These are phyloP conservation scores for Coccinonectria pachysandricola DNA, from an alignment of 2,329 filamentous ascomycete genomes.

Conservation along the genomic window DNA sequence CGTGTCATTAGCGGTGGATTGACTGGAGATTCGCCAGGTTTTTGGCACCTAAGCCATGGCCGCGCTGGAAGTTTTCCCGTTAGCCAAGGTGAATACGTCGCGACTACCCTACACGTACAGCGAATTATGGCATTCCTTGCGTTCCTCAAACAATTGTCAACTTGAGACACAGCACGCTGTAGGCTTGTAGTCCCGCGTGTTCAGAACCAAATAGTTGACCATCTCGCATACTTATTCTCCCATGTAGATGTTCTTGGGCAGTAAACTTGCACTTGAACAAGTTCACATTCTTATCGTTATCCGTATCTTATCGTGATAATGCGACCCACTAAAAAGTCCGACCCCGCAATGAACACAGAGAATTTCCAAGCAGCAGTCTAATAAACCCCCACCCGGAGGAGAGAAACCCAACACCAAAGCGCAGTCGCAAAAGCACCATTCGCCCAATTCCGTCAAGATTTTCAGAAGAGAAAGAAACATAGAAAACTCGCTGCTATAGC, in stretches of 20 bases:
- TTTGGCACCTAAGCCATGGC: too few species aligned
- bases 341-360: constrained; percentile 2
- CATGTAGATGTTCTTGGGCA: background rate
- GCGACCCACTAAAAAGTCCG: constrained; percentile 1
- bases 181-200: too few species aligned
- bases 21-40: too few species aligned
- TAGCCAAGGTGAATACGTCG: too few species aligned
- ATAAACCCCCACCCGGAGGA: constrained; percentile 1
- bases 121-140: too few species aligned
- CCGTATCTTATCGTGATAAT: constrained; percentile 3
- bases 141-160: too few species aligned
- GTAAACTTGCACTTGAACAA: background rate
- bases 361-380: constrained; percentile 1
- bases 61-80: too few species aligned
- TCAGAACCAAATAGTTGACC: background rate
- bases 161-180: too few species aligned
- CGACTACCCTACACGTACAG: too few species aligned
- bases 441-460: background rate
- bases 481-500: background rate
- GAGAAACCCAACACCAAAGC: background rate
- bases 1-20: too few species aligned
- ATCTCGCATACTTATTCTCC: background rate
- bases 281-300: constrained; percentile 1
- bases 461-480: background rate
- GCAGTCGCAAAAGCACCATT: constrained; percentile 1